Evolutionary conservation across 768 basidiomycete genomes (phyloP), one percentile per base, ranked within the genome.

Genomic region (Macrolepiota albuminosa): DNA sequence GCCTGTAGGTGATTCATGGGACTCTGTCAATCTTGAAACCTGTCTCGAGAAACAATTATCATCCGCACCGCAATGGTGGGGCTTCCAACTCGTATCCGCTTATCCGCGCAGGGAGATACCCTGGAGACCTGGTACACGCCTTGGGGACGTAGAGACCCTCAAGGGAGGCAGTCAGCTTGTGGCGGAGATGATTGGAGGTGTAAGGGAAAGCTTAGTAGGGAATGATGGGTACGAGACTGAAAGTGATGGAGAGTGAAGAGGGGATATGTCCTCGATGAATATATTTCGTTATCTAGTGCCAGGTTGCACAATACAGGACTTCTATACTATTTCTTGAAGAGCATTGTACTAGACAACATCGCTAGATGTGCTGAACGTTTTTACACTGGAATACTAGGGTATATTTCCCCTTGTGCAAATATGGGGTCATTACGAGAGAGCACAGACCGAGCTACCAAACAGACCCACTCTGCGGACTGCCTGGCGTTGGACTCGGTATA

Each of bases 51-150:
- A 50, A 42, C 53, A 0, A 61, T 16, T 37, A 53, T 36, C 21
- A 46, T 54, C 8, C 18, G 6, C 45, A n/a, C 55, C 45, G 2
- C 73, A 72, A 31, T 91, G 86, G 80, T 93, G 89, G 86, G 85
- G 83, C 8, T 95, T 95, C 77, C 79, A 76, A 61, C 74, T 95
- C 33, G 75, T 75, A 3, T 79, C 81, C 2, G 80, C 89, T 10
- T 95, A 91, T 66, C 93, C 93, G 4, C 75, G 88, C 55, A 74
- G 73, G 46, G 84, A 84, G 70, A 80, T 90, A 56, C 76, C 76
- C 13, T 91, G 86, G 80, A 58, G 64, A 46, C 40, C 70, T 0
- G 71, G 69, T 29, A 61, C 66, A 24, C 74, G 65, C 45, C 73
- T 91, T 7, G 73, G 68, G 7, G 78, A 79, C 1, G 69, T 86